A percentile compares a stretch with the other conserved stretches of the same genome.
Evolutionary conservation across 441 rosid species (phyloP).

Genomic region (Pelargonium citronellum): DNA sequence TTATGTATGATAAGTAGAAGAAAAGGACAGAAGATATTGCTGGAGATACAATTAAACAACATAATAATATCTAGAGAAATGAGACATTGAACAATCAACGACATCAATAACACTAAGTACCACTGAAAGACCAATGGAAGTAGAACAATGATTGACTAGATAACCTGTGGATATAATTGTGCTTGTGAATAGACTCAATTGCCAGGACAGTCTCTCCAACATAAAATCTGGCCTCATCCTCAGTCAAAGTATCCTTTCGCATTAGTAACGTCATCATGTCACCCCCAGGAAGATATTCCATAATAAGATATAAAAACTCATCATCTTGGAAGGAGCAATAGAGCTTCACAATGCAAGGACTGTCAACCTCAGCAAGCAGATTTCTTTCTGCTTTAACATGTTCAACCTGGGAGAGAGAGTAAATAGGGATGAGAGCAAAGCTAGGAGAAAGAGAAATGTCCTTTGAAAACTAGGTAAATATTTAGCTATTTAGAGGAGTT

Average conservation of each 20-base stretch:
- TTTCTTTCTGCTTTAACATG: constrained; percentile 30
- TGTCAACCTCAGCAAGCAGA: constrained; percentile 30
- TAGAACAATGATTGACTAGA: not conserved
- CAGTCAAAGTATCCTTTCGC: constrained; percentile 31
- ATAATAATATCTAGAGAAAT: not conserved
- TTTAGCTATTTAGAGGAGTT: not conserved
- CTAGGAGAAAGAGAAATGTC: not conserved
- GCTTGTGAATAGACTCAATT: constrained; percentile 33
- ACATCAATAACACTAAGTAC: not conserved
- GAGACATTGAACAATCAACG: not conserved
- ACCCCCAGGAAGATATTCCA: constrained; percentile 32
- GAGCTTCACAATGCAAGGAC: constrained; percentile 29
- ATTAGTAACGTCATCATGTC: constrained; percentile 30
- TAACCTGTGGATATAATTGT: constrained; percentile 28
- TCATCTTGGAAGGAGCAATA: constrained; percentile 26
- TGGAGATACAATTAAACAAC: not conserved
- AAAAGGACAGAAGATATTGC: not conserved
- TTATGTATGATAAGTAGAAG: not conserved
- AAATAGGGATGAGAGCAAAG: not conserved
- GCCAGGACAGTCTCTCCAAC: constrained; percentile 28
- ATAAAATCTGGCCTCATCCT: constrained; percentile 24
- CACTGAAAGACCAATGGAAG: not conserved
- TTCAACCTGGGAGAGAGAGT: constrained; percentile 19
- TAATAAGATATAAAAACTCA: constrained; percentile 25
- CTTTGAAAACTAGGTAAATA: not conserved